A percentile compares a stretch with the other conserved stretches of the same genome.
Evolutionary conservation across 2,329 filamentous ascomycete genomes (phyloP).

Genomic region (Beauveria sp.): DNA sequence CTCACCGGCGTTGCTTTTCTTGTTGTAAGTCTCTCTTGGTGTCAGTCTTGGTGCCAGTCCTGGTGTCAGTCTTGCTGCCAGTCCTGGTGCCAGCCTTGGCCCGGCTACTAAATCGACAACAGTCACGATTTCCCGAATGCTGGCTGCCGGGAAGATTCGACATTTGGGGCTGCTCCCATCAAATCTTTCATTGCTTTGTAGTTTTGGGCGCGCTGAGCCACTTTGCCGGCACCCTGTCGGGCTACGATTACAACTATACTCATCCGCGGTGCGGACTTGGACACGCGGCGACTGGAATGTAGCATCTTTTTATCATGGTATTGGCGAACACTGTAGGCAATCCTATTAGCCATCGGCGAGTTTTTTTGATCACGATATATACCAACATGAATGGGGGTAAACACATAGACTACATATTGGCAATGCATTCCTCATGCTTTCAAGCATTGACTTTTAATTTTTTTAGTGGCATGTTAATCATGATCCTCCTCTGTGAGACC

Average conservation of each 20-base stretch:
- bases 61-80: not conserved
- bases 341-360: not conserved
- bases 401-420: not conserved
- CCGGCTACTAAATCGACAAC: not conserved
- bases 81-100: too few relatives aligned
- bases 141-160: slow-evolving; percentile 35
- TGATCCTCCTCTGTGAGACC: slow-evolving; percentile 81
- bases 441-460: not conserved
- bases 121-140: slow-evolving; percentile 37
- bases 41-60: not conserved
- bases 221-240: slow-evolving; percentile 14
- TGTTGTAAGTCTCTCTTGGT: slow-evolving; percentile 24
- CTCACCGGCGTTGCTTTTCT: slow-evolving; percentile 30
- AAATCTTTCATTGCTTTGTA: slow-evolving; percentile 39
- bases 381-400: not conserved
- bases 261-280: slow-evolving; percentile 12
- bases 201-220: slow-evolving; percentile 26
- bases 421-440: not conserved
- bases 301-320: not conserved
- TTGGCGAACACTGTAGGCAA: not conserved
- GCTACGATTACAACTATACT: slow-evolving; percentile 18
- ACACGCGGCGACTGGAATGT: slow-evolving; percentile 1
- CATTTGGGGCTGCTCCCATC: slow-evolving; percentile 37
- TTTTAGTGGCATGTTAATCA: slow-evolving; percentile 30
- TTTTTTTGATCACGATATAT: not conserved